phyloP scores from a whole-genome alignment of 139 green algal species.

The Chlorella sp. region DNA sequence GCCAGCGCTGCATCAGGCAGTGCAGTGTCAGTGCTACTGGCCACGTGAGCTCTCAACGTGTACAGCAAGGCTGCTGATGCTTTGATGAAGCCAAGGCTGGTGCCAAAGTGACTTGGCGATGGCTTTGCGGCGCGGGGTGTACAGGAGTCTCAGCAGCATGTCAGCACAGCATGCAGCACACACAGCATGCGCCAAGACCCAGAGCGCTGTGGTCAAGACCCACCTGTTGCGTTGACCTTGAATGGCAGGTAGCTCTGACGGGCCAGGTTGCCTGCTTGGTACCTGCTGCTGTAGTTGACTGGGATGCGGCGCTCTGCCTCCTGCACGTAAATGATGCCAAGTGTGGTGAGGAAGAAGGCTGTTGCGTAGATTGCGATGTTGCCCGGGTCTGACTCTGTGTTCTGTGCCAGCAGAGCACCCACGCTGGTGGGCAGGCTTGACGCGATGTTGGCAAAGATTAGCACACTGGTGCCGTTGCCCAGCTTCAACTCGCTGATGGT shows the following conservation, averaged over 20 bases:
- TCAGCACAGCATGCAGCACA: too few relatives aligned
- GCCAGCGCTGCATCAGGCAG: too few relatives aligned
- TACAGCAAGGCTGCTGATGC: too few relatives aligned
- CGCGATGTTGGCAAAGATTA: constrained; percentile 98
- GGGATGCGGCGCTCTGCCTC: constrained; percentile 96
- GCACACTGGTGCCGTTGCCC: constrained; percentile 90
- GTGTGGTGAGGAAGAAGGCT: constrained; percentile 88
- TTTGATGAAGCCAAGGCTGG: too few relatives aligned
- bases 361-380: constrained; percentile 66
- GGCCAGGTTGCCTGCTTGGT: constrained; percentile 55
- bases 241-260: constrained; percentile 92
- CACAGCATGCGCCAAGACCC: too few relatives aligned
- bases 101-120: too few relatives aligned
- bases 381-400: constrained; percentile 18
- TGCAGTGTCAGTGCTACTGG: too few relatives aligned
- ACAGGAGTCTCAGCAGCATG: too few relatives aligned
- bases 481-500: constrained; percentile 91
- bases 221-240: constrained; percentile 80
- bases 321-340: constrained; percentile 97
- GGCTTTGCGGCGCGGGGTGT: too few relatives aligned
- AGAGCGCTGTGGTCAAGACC: too few relatives aligned
- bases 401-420: constrained; percentile 16
- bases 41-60: too few relatives aligned
- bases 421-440: constrained; percentile 67
- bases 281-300: constrained; percentile 93